phyloP scores from a whole-genome alignment of 352 stramenopile genomes.

The Plasmopara muralis region DNA sequence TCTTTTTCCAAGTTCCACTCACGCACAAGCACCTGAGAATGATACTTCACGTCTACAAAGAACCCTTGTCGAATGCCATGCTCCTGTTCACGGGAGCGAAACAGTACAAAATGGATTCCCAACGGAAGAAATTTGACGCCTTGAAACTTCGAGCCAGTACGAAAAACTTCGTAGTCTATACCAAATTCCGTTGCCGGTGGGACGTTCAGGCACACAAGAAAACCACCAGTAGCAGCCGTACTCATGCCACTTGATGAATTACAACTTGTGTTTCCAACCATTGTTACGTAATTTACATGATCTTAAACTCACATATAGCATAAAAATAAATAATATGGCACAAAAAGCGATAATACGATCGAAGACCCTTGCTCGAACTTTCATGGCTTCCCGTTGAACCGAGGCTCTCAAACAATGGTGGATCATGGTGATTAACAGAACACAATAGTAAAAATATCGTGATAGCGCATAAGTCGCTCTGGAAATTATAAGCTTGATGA shows the following conservation, averaged over 20 bases:
- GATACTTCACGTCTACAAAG: slow-evolving; percentile 56
- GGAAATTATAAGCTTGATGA: too few relatives aligned
- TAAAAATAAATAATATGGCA: too few relatives aligned
- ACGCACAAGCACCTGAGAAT: slow-evolving; percentile 62
- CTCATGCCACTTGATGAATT: not conserved
- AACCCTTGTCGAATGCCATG: slow-evolving; percentile 80
- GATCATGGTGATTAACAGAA: too few relatives aligned
- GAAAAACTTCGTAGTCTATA: slow-evolving; percentile 84
- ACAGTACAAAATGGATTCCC: slow-evolving; percentile 79
- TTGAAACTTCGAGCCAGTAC: slow-evolving; percentile 68
- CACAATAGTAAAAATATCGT: too few relatives aligned
- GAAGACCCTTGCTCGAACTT: too few relatives aligned
- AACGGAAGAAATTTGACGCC: slow-evolving; percentile 82
- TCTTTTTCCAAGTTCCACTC: slow-evolving; percentile 76
- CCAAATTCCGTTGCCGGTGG: slow-evolving; percentile 71
- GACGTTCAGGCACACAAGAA: slow-evolving; percentile 82
- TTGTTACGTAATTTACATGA: too few relatives aligned
- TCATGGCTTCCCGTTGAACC: too few relatives aligned
- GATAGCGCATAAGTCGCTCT: too few relatives aligned
- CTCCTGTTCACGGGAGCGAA: slow-evolving; percentile 66
- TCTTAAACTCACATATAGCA: too few relatives aligned
- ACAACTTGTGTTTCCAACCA: too few relatives aligned
- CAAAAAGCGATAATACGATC: too few relatives aligned
- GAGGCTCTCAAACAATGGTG: too few relatives aligned
- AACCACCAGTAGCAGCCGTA: slow-evolving; percentile 35